Evolutionary conservation across 1,139 yeast genomes (phyloP).

Genomic region (Wickerhamomyces sp.): DNA sequence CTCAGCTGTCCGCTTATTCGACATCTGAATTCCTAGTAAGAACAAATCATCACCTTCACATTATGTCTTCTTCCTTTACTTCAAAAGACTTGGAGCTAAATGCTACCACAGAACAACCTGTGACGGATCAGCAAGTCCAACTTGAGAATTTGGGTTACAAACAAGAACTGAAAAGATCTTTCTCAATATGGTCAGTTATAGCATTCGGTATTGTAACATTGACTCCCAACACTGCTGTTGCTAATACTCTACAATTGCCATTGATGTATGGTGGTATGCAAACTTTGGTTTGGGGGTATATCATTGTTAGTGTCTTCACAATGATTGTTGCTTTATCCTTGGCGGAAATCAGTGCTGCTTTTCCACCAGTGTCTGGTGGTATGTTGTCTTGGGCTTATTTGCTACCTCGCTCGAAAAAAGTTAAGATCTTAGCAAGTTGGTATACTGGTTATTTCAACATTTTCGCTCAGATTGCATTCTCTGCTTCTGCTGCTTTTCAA

Average conservation of each 20-base stretch:
- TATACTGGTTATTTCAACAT: slow-evolving; percentile 24
- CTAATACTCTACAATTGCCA: slow-evolving; percentile 26
- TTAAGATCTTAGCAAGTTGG: slow-evolving; percentile 20
- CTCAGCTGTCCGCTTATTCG: no score
- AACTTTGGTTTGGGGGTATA: slow-evolving; percentile 25
- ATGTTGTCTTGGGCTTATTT: slow-evolving; percentile 22
- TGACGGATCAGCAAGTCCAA: not conserved
- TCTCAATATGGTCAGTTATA: slow-evolving; percentile 30
- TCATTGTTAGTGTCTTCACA: slow-evolving; percentile 22
- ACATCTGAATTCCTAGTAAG: no score
- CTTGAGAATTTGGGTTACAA: slow-evolving; percentile 32
- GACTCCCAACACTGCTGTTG: slow-evolving; percentile 34
- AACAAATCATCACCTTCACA: not conserved
- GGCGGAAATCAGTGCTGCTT: slow-evolving; percentile 26
- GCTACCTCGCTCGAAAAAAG: slow-evolving; percentile 10
- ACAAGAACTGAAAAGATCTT: slow-evolving; percentile 32
- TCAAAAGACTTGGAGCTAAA: not conserved
- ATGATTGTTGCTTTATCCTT: slow-evolving; percentile 22
- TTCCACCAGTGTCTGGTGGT: slow-evolving; percentile 24
- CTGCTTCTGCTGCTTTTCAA: slow-evolving; percentile 22
- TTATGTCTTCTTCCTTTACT: not conserved
- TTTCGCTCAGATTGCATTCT: slow-evolving; percentile 23
- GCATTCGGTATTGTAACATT: slow-evolving; percentile 33
- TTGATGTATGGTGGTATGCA: slow-evolving; percentile 24
- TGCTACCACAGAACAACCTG: no score